Conservation (phyloP, 2,329 filamentous ascomycete species). For the Aspergillus ochraceus region DNA sequence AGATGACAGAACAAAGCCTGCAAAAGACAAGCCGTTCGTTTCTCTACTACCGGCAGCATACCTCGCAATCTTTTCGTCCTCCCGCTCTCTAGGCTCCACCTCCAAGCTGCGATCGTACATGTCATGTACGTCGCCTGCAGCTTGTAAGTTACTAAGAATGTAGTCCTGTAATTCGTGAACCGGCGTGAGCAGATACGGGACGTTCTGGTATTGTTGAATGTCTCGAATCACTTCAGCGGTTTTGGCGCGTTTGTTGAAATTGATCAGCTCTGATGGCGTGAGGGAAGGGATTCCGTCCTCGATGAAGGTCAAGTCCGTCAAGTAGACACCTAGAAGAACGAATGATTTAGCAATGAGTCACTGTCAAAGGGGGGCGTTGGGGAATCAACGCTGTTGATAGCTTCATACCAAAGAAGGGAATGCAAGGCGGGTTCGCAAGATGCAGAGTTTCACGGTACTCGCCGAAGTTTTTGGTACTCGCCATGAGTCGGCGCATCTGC, state of each 20-base stretch:
- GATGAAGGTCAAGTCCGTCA: conserved; percentile 97
- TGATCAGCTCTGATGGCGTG: conserved; percentile 95
- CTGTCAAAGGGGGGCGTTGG: background rate
- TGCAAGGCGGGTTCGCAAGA: conserved; percentile 91
- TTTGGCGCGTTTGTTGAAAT: conserved; percentile 97
- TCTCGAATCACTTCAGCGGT: conserved; percentile 97
- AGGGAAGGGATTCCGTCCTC: conserved; percentile 96
- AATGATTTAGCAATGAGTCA: background rate
- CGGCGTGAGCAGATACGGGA: conserved; percentile 87
- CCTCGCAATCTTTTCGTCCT: conserved; percentile 99
- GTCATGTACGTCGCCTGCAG: conserved; percentile 92
- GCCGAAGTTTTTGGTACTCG: conserved; percentile 95
- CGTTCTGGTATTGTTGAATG: conserved; percentile 98
- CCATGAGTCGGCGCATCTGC: conserved; percentile 91
- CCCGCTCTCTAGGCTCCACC: conserved; percentile 90
- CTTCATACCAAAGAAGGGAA: conserved; percentile 87
- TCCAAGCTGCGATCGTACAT: conserved; percentile 98
- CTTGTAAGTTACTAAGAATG: conserved; percentile 93
- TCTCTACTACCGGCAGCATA: conserved; percentile 52
- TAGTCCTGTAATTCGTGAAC: conserved; percentile 95
- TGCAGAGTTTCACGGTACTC: conserved; percentile 94
- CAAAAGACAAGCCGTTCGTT: conserved; percentile 33
- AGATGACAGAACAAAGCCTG: conserved; percentile 33
- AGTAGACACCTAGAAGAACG: conserved; percentile 71
- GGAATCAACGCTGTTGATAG: conserved; percentile 38